Conservation (phyloP, 2,329 filamentous ascomycete genomes). For the Aspergillus ustus region DNA sequence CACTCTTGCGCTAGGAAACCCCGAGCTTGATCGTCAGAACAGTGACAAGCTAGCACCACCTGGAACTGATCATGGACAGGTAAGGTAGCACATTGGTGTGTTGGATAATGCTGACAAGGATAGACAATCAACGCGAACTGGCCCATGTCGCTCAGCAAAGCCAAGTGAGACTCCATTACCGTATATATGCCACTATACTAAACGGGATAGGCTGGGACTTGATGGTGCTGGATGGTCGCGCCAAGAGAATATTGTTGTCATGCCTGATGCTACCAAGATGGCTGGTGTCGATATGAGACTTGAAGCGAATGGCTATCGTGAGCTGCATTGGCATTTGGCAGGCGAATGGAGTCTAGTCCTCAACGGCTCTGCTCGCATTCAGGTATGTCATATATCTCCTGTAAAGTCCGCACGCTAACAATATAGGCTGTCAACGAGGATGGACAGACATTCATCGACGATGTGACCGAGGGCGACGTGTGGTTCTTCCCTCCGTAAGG, state of each 20-base stretch:
- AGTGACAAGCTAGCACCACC: slow-evolving; percentile 61
- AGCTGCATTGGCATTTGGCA: slow-evolving; percentile 61
- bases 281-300: slow-evolving; percentile 65
- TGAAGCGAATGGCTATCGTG: slow-evolving; percentile 62
- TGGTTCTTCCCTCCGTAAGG: slow-evolving; percentile 75
- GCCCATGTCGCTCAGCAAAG: slow-evolving; percentile 58
- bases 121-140: slow-evolving; percentile 53
- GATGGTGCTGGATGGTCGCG: slow-evolving; percentile 58
- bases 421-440: slow-evolving; percentile 53
- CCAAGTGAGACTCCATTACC: slow-evolving; percentile 36
- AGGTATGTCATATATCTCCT: slow-evolving; percentile 26
- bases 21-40: slow-evolving; percentile 58
- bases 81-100: not conserved
- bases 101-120: slow-evolving; percentile 18
- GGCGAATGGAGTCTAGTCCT: slow-evolving; percentile 45
- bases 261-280: slow-evolving; percentile 57
- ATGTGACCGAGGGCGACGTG: slow-evolving; percentile 74
- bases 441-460: slow-evolving; percentile 76
- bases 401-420: not conserved
- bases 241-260: slow-evolving; percentile 57
- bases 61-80: slow-evolving; percentile 51
- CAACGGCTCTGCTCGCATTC: slow-evolving; percentile 45
- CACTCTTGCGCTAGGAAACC: slow-evolving; percentile 39
- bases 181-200: not conserved
- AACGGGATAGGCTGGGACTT: slow-evolving; percentile 42